Evolutionary conservation across 192 early-diverging fungal species (phyloP).

Genomic region (Chytriomyces confervae): DNA sequence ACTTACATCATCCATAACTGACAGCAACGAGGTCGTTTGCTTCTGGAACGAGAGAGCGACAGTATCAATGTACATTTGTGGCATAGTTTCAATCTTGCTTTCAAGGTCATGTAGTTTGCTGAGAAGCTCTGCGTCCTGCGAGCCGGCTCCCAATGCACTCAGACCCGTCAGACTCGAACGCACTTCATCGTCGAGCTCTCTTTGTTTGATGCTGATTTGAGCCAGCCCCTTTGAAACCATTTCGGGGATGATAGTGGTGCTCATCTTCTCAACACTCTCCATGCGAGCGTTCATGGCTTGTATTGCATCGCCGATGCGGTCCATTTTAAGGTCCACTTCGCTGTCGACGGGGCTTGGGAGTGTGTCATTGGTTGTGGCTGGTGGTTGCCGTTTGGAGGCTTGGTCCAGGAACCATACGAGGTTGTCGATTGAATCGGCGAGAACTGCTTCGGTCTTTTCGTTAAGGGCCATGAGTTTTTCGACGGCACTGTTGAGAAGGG

Average conservation of each 20-base stretch:
- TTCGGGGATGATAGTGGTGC: constrained; percentile 9
- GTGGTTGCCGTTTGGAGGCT: background rate
- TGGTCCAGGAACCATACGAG: constrained; percentile 24
- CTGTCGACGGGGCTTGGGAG: background rate
- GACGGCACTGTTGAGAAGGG: background rate
- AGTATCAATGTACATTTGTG: constrained; percentile 29
- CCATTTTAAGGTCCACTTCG: background rate
- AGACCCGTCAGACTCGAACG: background rate
- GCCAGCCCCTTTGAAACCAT: constrained; percentile 27
- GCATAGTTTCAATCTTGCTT: constrained; percentile 13
- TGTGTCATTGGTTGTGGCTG: background rate
- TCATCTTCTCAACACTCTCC: constrained; percentile 13
- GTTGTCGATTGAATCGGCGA: constrained; percentile 31
- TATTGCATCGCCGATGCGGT: constrained; percentile 29
- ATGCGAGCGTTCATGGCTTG: constrained; percentile 26
- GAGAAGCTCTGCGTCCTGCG: constrained; percentile 17
- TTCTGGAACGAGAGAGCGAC: constrained; percentile 26
- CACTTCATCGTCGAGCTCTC: constrained; percentile 10
- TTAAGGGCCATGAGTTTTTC: constrained; percentile 11
- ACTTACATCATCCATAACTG: constrained; percentile 20
- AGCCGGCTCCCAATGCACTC: background rate
- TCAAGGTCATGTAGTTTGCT: constrained; percentile 13
- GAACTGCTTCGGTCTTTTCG: constrained; percentile 19
- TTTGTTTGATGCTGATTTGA: constrained; percentile 16
- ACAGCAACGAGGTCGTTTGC: constrained; percentile 9